Percentiles rank a stretch among this genome's conserved stretches.
phyloP scores from a whole-genome alignment of 1,284 basidiomycete genomes.

The Sporisorium scitamineum region DNA sequence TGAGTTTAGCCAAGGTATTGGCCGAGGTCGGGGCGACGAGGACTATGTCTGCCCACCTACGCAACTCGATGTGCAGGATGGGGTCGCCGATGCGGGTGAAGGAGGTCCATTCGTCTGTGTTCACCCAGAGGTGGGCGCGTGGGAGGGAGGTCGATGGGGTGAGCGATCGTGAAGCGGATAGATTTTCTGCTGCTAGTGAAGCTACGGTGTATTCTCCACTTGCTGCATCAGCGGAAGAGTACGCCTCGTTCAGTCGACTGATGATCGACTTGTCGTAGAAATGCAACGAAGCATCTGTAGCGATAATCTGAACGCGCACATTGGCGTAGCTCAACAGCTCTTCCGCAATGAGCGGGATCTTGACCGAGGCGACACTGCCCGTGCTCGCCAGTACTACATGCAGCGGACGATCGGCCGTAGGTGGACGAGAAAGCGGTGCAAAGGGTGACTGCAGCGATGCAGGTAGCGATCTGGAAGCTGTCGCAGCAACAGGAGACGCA shows the following conservation, averaged over 20 bases:
- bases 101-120: slow-evolving; percentile 87
- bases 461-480: slow-evolving; percentile 21
- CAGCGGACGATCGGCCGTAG: slow-evolving; percentile 43
- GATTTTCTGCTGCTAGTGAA: slow-evolving; percentile 52
- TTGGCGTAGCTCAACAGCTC: slow-evolving; percentile 78
- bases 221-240: background rate
- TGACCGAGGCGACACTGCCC: slow-evolving; percentile 93
- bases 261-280: slow-evolving; percentile 80
- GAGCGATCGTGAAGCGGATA: slow-evolving; percentile 19
- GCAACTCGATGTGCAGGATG: slow-evolving; percentile 91
- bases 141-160: slow-evolving; percentile 6
- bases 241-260: background rate
- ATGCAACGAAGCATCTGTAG: slow-evolving; percentile 81
- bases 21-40: slow-evolving; percentile 94
- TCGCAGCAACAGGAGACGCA: background rate
- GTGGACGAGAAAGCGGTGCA: slow-evolving; percentile 46
- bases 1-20: slow-evolving; percentile 93
- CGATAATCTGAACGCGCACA: slow-evolving; percentile 85
- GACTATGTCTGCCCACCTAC: slow-evolving; percentile 95
- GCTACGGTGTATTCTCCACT: slow-evolving; percentile 18
- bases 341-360: slow-evolving; percentile 86
- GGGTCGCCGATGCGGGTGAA: slow-evolving; percentile 85
- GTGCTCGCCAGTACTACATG: slow-evolving; percentile 87
- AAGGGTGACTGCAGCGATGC: slow-evolving; percentile 61
- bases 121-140: slow-evolving; percentile 80